These are phyloP conservation scores for Kwoniella botswanensis DNA, from an alignment of 768 basidiomycete genomes.

Conservation along the genomic window DNA sequence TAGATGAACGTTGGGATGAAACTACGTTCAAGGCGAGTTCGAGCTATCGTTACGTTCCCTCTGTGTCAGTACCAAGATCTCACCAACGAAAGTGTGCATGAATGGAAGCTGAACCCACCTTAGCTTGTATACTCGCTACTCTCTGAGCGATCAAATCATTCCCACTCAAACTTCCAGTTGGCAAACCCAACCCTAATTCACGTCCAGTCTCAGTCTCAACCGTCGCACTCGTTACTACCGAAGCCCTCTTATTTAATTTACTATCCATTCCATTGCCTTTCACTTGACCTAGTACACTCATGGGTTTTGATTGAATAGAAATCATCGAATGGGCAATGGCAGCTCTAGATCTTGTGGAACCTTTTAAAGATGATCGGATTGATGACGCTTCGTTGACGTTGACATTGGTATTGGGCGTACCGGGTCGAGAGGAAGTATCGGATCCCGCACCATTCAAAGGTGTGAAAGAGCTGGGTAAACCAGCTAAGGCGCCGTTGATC, in stretches of 20 bases:
- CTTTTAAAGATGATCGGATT: constrained; percentile 2
- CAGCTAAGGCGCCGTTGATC: constrained; percentile 44
- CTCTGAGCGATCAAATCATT: constrained; percentile 88
- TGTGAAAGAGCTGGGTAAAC: constrained; percentile 15
- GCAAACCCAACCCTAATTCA: constrained; percentile 45
- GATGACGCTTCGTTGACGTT: constrained; percentile 10
- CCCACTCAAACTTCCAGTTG: constrained; percentile 56
- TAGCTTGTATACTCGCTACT: constrained; percentile 85
- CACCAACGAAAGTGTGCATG: no score
- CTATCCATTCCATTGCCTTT: not conserved
- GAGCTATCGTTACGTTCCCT: not conserved
- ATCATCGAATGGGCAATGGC: constrained; percentile 9
- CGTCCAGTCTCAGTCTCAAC: constrained; percentile 83
- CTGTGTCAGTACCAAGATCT: not conserved
- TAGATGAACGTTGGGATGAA: constrained; percentile 15
- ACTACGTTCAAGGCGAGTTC: constrained; percentile 18
- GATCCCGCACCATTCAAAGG: not conserved
- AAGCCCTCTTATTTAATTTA: constrained; percentile 12
- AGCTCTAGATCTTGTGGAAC: not conserved
- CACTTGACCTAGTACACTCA: constrained; percentile 15
- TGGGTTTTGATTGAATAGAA: not conserved
- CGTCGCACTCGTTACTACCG: constrained; percentile 59
- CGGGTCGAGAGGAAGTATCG: constrained; percentile 14
- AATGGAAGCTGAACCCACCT: constrained; percentile 63
- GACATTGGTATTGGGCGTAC: constrained; percentile 12